Evolutionary conservation across 2,329 filamentous ascomycete species (phyloP), one percentile per base, ranked within the genome.

Genomic region (Thelonectria blattea): DNA sequence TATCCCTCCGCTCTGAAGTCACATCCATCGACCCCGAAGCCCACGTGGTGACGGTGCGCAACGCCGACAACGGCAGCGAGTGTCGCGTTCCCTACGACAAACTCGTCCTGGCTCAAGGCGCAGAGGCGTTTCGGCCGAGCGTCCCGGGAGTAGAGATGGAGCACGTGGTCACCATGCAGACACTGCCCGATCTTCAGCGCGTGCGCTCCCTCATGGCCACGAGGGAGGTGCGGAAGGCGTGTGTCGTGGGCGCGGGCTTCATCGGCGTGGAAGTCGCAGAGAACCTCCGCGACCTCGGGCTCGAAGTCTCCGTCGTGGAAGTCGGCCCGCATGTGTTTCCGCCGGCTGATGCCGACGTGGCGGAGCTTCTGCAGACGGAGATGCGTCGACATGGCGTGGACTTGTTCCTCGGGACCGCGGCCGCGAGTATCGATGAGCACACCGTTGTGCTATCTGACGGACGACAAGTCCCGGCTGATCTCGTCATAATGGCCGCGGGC

Each of bases 251-350:
- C 2, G 55, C 42, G 9, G 59, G 59, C 20, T 61, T 61, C 49
- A 61, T 61, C n/a, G 59, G 59, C n/a, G 45, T 61, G 2, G 59
- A 61, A 20, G 55, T 50, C 32, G 49, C 59, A 18, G 59, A 61
- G 30, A 61, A 61, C 15, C 27, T 61, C 17, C 50, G 45, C 20
- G 39, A 56, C 9, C 10, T 58, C 1, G 59, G 59, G 7, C 45
- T 61, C n/a, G 46, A 61, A 5, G 59, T 61, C 4, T 49, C 59
- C 3, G 32, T 61, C 4, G 51, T 61, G 17, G 59, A 61, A 46
- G 49, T 45, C 37, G 51, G 49, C 12, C 50, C 46, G 8, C 59
- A 61, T 22, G 56, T 61, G 45, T 49, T 61, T 18, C 59, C 59
- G 15, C 27, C 49, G 2, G 50, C 58, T 5, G 55, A 61, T 20